Conservation (phyloP, 441 rosid genomes). For the Mallotus repandus region DNA sequence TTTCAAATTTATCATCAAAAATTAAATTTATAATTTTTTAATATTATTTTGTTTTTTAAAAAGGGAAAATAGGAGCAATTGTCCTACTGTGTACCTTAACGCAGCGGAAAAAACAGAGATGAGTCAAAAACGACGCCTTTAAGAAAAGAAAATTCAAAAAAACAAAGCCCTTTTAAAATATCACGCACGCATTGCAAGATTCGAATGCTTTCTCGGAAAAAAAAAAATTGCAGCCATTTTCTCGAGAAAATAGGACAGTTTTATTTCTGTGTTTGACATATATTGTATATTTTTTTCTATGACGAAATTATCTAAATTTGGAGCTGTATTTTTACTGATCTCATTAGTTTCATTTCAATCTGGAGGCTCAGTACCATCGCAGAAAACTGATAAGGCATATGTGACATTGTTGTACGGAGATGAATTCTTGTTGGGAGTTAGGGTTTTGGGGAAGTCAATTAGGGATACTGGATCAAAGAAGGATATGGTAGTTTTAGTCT, state of each 20-base stretch:
- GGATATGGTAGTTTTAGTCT: constrained; percentile 86
- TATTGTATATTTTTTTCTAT: background rate
- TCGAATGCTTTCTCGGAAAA: constrained; percentile 10
- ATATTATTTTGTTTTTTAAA: too few relatives aligned
- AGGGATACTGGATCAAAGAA: constrained; percentile 70
- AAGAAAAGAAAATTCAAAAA: background rate
- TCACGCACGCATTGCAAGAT: background rate
- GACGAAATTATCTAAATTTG: constrained; percentile 40
- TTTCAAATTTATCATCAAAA: too few relatives aligned
- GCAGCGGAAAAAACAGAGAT: background rate
- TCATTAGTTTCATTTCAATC: constrained; percentile 32
- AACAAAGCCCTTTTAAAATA: constrained; percentile 7
- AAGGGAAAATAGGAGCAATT: too few relatives aligned
- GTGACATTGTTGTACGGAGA: constrained; percentile 88
- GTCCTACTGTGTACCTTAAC: too few relatives aligned
- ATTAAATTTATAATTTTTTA: too few relatives aligned
- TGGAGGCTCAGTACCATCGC: constrained; percentile 34
- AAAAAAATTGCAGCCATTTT: constrained; percentile 20
- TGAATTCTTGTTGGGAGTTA: constrained; percentile 91
- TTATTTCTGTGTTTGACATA: background rate
- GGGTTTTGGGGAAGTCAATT: constrained; percentile 92
- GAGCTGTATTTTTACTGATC: constrained; percentile 30
- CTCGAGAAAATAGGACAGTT: constrained; percentile 33
- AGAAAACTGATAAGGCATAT: constrained; percentile 59
- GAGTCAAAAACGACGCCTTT: constrained; percentile 18